Percentiles rank a stretch among this genome's conserved stretches.
Conservation (phyloP, 2,329 filamentous ascomycete species). For the Fusarium phyllophilum region DNA sequence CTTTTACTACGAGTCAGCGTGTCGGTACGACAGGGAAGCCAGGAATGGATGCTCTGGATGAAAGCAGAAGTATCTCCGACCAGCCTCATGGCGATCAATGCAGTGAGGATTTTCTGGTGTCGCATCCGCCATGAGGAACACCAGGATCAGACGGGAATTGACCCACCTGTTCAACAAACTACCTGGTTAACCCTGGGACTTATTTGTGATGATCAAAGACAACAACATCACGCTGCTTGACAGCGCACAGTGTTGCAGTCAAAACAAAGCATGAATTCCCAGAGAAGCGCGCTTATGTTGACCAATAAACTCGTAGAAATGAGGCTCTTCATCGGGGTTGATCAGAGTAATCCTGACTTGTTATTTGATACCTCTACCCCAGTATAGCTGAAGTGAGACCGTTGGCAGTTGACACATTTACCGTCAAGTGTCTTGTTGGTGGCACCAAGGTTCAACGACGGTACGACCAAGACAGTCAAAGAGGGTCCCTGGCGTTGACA, state of each 20-base stretch:
- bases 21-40: constrained; percentile 28
- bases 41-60: constrained; percentile 37
- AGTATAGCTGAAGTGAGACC: constrained; percentile 38
- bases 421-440: constrained; percentile 12
- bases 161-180: constrained; percentile 24
- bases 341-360: not conserved
- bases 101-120: constrained; percentile 23
- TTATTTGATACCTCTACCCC: constrained; percentile 13
- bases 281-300: not conserved
- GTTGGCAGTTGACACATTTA: constrained; percentile 16
- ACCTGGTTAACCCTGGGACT: not conserved
- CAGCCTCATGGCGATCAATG: constrained; percentile 39
- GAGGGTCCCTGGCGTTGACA: constrained; percentile 16
- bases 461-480: constrained; percentile 4
- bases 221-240: not conserved
- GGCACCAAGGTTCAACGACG: constrained; percentile 11
- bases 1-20: constrained; percentile 36
- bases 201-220: constrained; percentile 4
- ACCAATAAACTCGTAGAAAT: constrained; percentile 1
- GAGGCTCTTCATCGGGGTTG: not conserved
- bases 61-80: constrained; percentile 35
- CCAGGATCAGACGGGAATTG: constrained; percentile 31
- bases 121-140: constrained; percentile 31
- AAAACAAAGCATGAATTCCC: not conserved
- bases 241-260: not conserved